phyloP scores from a whole-genome alignment of 2,329 filamentous ascomycete genomes.

The Aspergillus sp. region DNA sequence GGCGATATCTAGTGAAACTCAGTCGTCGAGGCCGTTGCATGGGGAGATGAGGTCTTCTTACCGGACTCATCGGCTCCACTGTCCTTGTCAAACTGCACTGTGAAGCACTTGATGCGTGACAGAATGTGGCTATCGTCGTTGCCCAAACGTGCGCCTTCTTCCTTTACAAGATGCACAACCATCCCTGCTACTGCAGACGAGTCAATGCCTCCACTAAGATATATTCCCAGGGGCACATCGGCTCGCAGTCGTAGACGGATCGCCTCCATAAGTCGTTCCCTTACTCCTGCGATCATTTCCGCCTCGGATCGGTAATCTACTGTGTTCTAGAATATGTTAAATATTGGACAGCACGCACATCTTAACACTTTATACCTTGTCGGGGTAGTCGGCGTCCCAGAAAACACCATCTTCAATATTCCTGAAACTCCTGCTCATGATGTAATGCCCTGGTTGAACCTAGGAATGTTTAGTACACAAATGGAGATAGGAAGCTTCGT shows the following conservation, averaged over 20 bases:
- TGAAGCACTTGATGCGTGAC: slow-evolving; percentile 48
- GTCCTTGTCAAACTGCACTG: slow-evolving; percentile 50
- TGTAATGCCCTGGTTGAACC: slow-evolving; percentile 46
- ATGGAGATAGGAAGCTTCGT: not conserved
- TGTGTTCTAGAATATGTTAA: slow-evolving; percentile 16
- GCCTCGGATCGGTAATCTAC: slow-evolving; percentile 46
- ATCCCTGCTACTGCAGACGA: slow-evolving; percentile 58
- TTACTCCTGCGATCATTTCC: slow-evolving; percentile 52
- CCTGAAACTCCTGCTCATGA: slow-evolving; percentile 21
- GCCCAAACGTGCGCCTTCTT: slow-evolving; percentile 45
- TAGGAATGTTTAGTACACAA: slow-evolving; percentile 11
- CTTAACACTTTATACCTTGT: slow-evolving; percentile 43
- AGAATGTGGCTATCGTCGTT: slow-evolving; percentile 32
- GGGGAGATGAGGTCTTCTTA: slow-evolving; percentile 11
- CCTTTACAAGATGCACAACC: slow-evolving; percentile 48
- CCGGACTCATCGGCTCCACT: slow-evolving; percentile 51
- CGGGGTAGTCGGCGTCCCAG: slow-evolving; percentile 53
- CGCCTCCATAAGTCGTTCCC: slow-evolving; percentile 51
- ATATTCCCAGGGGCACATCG: slow-evolving; percentile 58
- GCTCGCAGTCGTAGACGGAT: slow-evolving; percentile 54
- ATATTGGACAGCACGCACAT: not conserved
- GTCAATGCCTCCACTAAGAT: slow-evolving; percentile 57
- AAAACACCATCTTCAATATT: slow-evolving; percentile 43
- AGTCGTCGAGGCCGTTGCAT: not conserved
- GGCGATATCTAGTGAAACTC: not conserved